Conservation (phyloP, 495 filamentous ascomycete genomes). For the Neurospora terricola region DNA sequence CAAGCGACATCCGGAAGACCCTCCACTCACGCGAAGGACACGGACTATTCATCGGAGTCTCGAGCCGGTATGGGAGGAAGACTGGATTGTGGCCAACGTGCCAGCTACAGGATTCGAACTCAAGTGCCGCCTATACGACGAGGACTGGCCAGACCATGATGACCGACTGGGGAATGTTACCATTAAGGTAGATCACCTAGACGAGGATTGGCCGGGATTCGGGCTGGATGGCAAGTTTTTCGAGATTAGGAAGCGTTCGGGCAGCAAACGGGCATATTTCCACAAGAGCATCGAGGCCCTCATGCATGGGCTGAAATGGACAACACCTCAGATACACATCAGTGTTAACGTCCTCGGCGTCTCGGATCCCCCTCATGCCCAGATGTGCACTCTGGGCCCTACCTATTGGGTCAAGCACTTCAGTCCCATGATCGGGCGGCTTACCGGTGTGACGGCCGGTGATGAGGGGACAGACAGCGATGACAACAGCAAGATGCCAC, state of each 20-base stretch:
- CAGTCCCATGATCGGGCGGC: slow-evolving; percentile 77
- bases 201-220: slow-evolving; percentile 58
- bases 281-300: slow-evolving; percentile 52
- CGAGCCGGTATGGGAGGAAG: slow-evolving; percentile 70
- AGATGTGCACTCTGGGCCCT: slow-evolving; percentile 68
- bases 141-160: slow-evolving; percentile 78
- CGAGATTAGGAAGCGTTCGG: slow-evolving; percentile 70
- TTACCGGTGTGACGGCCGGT: slow-evolving; percentile 64
- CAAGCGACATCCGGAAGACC: slow-evolving; percentile 71
- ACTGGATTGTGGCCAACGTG: slow-evolving; percentile 83
- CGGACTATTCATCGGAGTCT: slow-evolving; percentile 59
- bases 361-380: slow-evolving; percentile 62
- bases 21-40: slow-evolving; percentile 60
- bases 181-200: slow-evolving; percentile 46
- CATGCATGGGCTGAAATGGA: slow-evolving; percentile 13
- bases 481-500: slow-evolving; percentile 35
- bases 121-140: slow-evolving; percentile 77
- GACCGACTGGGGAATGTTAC: slow-evolving; percentile 80
- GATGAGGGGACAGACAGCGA: slow-evolving; percentile 28
- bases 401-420: slow-evolving; percentile 76
- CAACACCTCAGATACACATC: slow-evolving; percentile 44
- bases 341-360: slow-evolving; percentile 66
- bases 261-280: slow-evolving; percentile 75
- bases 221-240: slow-evolving; percentile 46
- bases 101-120: slow-evolving; percentile 67